Conservation (phyloP, 2,329 filamentous ascomycete genomes). For the Fusarium goolgardi region DNA sequence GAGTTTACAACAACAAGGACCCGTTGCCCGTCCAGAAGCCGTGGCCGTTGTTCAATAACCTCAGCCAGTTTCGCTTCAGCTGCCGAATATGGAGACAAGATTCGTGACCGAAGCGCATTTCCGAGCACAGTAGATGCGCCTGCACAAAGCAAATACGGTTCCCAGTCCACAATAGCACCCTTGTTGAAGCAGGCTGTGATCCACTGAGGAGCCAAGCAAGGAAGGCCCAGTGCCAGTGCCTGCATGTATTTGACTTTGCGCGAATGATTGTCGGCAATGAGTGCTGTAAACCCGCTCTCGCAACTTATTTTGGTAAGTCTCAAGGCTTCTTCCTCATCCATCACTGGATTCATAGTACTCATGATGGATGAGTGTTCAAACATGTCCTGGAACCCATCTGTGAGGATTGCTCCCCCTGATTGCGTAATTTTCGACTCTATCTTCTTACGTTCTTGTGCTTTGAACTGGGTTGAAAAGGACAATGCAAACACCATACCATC, state of each 20-base stretch:
- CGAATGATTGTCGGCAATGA: conserved; percentile 88
- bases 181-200: conserved; percentile 76
- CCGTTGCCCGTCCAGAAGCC: conserved; percentile 71
- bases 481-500: conserved; percentile 88
- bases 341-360: conserved; percentile 48
- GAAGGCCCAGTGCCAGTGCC: conserved; percentile 87
- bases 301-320: conserved; percentile 64
- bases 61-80: conserved; percentile 65
- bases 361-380: conserved; percentile 67
- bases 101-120: conserved; percentile 80
- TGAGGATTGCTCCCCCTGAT: conserved; percentile 78
- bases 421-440: conserved; percentile 72
- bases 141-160: conserved; percentile 84
- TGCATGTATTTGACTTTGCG: conserved; percentile 94
- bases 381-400: conserved; percentile 82
- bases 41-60: conserved; percentile 69
- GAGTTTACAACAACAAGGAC: conserved; percentile 76
- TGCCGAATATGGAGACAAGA: conserved; percentile 71
- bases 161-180: conserved; percentile 75
- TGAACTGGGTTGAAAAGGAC: conserved; percentile 69
- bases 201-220: conserved; percentile 87
- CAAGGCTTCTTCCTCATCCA: conserved; percentile 54
- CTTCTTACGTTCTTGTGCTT: conserved; percentile 54
- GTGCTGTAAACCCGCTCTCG: conserved; percentile 78
- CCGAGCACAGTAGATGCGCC: conserved; percentile 82